These are phyloP conservation scores for Striga hermonthica DNA, from an alignment of 305 asterid genomes.

Conservation along the genomic window DNA sequence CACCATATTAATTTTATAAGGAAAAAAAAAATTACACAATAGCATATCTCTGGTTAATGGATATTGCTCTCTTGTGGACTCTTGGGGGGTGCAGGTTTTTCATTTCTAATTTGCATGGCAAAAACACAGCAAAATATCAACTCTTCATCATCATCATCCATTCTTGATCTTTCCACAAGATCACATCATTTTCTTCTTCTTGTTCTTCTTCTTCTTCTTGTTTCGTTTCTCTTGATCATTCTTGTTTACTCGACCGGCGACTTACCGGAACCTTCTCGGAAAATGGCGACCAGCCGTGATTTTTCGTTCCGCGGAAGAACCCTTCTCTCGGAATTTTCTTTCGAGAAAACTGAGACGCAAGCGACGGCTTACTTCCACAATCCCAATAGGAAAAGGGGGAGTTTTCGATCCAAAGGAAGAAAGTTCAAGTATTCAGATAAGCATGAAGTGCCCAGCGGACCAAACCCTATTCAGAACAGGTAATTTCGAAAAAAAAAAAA, in stretches of 20 bases:
- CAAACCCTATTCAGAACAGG: background rate
- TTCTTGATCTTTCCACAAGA: constrained; percentile 30
- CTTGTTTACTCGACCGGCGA: background rate
- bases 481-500: no score
- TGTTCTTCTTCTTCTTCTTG: constrained; percentile 41
- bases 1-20: background rate
- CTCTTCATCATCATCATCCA: constrained; percentile 4
- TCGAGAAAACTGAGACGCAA: no score
- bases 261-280: no score
- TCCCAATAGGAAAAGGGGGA: no score
- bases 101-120: constrained; percentile 55
- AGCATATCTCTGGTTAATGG: constrained; percentile 45
- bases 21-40: background rate
- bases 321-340: no score
- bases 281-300: background rate
- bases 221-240: background rate
- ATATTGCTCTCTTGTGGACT: constrained; percentile 35
- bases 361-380: no score
- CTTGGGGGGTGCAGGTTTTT: constrained; percentile 41
- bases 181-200: constrained; percentile 25
- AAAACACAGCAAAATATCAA: constrained; percentile 19
- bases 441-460: background rate
- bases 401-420: background rate
- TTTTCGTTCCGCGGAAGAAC: background rate
- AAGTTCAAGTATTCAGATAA: background rate